phyloP scores from a whole-genome alignment of 176 grass and related monocot species.

The Triticum timopheevii region DNA sequence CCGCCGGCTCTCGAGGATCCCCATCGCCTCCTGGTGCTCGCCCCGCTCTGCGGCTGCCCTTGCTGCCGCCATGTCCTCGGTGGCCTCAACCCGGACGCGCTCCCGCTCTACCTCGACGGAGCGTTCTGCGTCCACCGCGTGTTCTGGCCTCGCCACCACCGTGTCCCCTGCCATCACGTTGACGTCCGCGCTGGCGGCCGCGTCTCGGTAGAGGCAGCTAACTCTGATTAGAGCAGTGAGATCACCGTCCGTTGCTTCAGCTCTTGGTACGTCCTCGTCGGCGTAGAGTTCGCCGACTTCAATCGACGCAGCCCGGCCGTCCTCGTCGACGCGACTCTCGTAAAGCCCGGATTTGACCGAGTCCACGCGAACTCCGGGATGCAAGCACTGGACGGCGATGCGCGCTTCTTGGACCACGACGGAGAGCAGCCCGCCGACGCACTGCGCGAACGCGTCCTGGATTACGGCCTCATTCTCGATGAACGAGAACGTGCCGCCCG shows the following conservation, averaged over 20 bases:
- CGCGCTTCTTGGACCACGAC: constrained; percentile 47
- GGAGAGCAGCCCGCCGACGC: constrained; percentile 64
- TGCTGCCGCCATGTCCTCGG: constrained; percentile 31
- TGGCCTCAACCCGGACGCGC: constrained; percentile 27
- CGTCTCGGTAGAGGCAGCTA: constrained; percentile 26
- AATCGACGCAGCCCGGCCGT: constrained; percentile 32
- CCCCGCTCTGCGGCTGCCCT: constrained; percentile 33
- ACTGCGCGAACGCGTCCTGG: constrained; percentile 77
- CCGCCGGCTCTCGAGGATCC: constrained; percentile 34
- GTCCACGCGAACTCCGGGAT: constrained; percentile 22
- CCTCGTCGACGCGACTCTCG: constrained; percentile 21
- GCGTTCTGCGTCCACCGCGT: background rate
- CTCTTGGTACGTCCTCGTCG: constrained; percentile 45
- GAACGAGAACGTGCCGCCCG: constrained; percentile 61
- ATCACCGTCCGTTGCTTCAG: background rate
- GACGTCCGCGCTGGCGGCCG: background rate
- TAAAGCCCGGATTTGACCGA: constrained; percentile 45
- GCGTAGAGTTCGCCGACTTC: constrained; percentile 46
- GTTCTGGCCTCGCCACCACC: background rate
- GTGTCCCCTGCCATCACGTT: constrained; percentile 16
- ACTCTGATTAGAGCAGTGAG: constrained; percentile 27
- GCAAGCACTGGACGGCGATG: constrained; percentile 13
- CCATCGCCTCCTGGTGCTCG: constrained; percentile 5
- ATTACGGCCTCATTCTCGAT: constrained; percentile 43
- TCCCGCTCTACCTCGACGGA: constrained; percentile 40